Base-by-base conservation (phyloP, 1,139 yeast species). In the Arxiozyma slooffiae region DNA sequence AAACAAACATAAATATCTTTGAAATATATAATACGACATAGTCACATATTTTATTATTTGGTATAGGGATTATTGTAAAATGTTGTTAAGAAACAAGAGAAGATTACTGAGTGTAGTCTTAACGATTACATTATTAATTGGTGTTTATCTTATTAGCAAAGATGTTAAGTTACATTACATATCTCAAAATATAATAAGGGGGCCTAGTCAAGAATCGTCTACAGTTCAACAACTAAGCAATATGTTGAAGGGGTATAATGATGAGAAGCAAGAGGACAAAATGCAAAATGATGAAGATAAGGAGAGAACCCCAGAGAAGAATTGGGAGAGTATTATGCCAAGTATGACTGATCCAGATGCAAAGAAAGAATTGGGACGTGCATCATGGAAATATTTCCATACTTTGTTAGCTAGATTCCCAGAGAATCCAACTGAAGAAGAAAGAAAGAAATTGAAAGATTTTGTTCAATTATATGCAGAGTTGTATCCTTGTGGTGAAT, bases 401-500 rank as follows among this genome's bases (percentile, higher is more conserved):
- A 92, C 97, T 0, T 82, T 90, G 37, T 73, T 92, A 48, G 95
- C 97, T 1, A 76, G 96, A 62, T 92, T 85, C 63, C 97, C 98
- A 0, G 96, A 86, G 48, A 71, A 71, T 34, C 98, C 98, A 17
- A 69, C 81, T 1, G 59, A 63, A 5, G 77, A 74, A 45, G 90
- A 90, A 62, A 76, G 81, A 48, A 66, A 74, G 38, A 84, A 94
- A 8, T 71, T 92, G 48, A 60, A 64, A 18, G 76, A 68, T 53
- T 84, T 75, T 63, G 75, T 78, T 53, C 73, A 66, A 11, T 69
- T 81, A 38, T 85, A 83, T 69, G 86, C 85, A 2, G 87, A 85
- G 60, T 87, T 86, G 17, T 87, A 87, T 57, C 96, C 96, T 0
- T 87, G 95, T 68, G 95, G 96, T 7, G 96, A 90, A 65, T 90